A percentile compares a stretch with the other conserved stretches of the same genome.
phyloP scores from a whole-genome alignment of 164 flowering plant species.

The Warburgia ugandensis region DNA sequence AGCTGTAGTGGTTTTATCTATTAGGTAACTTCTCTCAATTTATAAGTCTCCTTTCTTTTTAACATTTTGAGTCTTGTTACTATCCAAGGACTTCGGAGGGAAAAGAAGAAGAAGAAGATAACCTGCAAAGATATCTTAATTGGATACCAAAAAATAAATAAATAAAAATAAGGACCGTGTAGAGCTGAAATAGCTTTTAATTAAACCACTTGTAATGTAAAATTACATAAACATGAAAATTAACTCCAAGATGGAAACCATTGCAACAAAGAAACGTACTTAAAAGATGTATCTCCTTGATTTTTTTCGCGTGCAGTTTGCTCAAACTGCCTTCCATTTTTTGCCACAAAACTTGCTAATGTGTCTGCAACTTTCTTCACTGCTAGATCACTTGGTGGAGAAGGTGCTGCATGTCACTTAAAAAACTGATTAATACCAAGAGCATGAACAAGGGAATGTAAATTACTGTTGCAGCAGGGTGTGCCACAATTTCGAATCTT shows the following conservation, averaged over 20 bases:
- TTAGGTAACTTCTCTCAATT: too few species aligned
- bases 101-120: too few species aligned
- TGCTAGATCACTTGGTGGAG: conserved; percentile 79
- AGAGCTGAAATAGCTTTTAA: too few species aligned
- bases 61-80: too few species aligned
- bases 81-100: too few species aligned
- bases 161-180: too few species aligned
- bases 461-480: conserved; percentile 89
- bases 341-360: conserved; percentile 96
- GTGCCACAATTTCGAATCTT: conserved; percentile 75
- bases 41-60: too few species aligned
- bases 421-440: conserved; percentile 98
- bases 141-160: too few species aligned
- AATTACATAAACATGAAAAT: neutral
- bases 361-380: conserved; percentile 97
- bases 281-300: conserved; percentile 96
- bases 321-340: conserved; percentile 94
- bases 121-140: too few species aligned
- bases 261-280: conserved; percentile 51
- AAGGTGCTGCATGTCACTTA: conserved; percentile 99
- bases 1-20: too few species aligned
- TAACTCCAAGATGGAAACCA: neutral
- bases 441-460: conserved; percentile 92
- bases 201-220: neutral
- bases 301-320: conserved; percentile 78